Base-by-base conservation (phyloP, 768 basidiomycete species). In the Termitomyces sp. region DNA sequence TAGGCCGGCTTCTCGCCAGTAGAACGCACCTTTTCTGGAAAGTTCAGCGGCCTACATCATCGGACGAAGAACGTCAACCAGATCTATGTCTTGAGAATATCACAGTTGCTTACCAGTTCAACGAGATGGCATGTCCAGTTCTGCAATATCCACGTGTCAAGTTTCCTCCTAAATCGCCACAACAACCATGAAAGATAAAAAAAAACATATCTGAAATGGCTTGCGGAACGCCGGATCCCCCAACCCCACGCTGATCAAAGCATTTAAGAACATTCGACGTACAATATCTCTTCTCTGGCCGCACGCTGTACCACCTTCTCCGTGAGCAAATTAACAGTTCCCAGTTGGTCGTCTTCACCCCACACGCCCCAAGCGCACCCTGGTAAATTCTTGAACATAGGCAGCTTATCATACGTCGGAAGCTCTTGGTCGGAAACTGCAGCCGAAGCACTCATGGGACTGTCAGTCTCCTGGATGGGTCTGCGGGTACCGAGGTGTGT, bases 291-390 rank as follows among this genome's bases (percentile, higher is more conserved):
- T 63, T 84, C 82, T 27, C 69, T 65, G 16, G 83, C 82, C 16
- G 84, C 80, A 42, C 70, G 69, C 62, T 78, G 74, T n/a, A 87
- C 83, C n/a, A 86, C 78, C 12, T 80, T 78, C 22, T 80, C 78
- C 2, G 87, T 87, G 37, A 88, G 67, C 49, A 88, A 60, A 64
- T 88, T 88, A 39, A 88, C 72, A 5, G 85, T 88, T 2, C 87
- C 87, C 20, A 88, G 73, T 63, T 88, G 74, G 59, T 88, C 87
- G 20, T 82, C 79, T 37, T 76, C 69, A 26, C 86, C 86, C 85
- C 85, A 88, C 10, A 87, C 74, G 4, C 74, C 75, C 87, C 87
- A 88, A 2, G 86, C 87, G 55, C 86, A 88, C 10, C 86, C 87
- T 52, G 67, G 77, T 70, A 64, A 79, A 65, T 72, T 80, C 73